These are phyloP conservation scores for Plasmopara muralis DNA, from an alignment of 352 stramenopile species.

Conservation along the genomic window DNA sequence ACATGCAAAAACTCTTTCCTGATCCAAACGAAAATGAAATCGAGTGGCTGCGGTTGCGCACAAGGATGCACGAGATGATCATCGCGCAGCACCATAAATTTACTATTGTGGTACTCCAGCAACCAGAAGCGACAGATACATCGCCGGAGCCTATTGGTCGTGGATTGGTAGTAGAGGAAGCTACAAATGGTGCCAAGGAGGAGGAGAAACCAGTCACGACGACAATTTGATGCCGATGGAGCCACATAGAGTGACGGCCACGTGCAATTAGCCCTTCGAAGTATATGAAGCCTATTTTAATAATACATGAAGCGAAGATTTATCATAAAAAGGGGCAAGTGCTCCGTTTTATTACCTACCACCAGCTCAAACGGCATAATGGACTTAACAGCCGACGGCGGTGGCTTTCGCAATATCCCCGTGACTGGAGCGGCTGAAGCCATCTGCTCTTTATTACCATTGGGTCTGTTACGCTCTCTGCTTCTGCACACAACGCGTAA, in stretches of 20 bases:
- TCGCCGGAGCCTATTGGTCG: constrained; percentile 18
- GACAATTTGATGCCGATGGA: not conserved
- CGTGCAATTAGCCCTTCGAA: not conserved
- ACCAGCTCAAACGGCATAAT: constrained; percentile 8
- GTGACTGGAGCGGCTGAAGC: constrained; percentile 2
- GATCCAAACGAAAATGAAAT: constrained; percentile 83
- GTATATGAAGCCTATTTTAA: no score
- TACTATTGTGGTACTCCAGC: constrained; percentile 85
- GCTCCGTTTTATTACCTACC: not conserved
- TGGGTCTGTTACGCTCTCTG: constrained; percentile 15
- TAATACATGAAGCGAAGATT: no score
- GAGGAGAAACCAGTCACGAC: constrained; percentile 39
- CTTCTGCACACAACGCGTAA: constrained; percentile 19
- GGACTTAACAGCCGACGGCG: constrained; percentile 17
- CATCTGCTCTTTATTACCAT: constrained; percentile 11
- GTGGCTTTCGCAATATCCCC: not conserved
- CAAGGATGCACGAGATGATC: constrained; percentile 90
- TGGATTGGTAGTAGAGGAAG: constrained; percentile 22
- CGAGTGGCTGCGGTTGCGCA: constrained; percentile 87
- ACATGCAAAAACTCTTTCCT: constrained; percentile 81
- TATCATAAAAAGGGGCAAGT: no score
- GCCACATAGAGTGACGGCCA: not conserved
- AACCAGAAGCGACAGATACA: constrained; percentile 30
- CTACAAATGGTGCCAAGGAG: constrained; percentile 28
- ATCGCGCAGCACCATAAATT: constrained; percentile 85